Evolutionary conservation across 768 basidiomycete genomes (phyloP).

Genomic region (Pulveroboletus frians): DNA sequence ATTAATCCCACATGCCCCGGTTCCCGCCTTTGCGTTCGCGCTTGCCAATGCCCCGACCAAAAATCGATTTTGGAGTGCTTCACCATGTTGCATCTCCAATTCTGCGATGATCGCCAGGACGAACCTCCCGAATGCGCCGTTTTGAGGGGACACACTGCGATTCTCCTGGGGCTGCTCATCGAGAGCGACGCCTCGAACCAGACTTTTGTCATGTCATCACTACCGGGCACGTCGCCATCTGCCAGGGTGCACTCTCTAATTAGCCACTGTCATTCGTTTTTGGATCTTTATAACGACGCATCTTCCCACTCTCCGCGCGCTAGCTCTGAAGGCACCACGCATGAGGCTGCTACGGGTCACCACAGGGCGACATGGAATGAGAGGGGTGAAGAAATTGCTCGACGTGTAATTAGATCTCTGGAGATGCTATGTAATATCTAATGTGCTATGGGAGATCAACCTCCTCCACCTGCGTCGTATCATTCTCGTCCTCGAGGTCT

Average conservation of each 20-base stretch:
- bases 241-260: constrained; percentile 33
- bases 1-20: constrained; percentile 49
- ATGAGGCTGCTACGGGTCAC: neutral
- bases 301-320: constrained; percentile 9
- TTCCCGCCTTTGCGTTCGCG: constrained; percentile 42
- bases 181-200: constrained; percentile 31
- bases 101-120: constrained; percentile 19
- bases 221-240: constrained; percentile 30
- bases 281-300: constrained; percentile 37
- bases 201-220: constrained; percentile 26
- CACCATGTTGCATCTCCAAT: constrained; percentile 42
- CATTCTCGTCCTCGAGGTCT: constrained; percentile 47
- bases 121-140: constrained; percentile 41
- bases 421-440: constrained; percentile 24
- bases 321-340: constrained; percentile 3
- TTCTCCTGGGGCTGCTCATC: constrained; percentile 58
- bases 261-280: constrained; percentile 37
- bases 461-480: constrained; percentile 9
- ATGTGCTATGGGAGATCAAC: constrained; percentile 19
- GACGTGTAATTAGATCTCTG: constrained; percentile 51
- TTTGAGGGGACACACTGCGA: constrained; percentile 68
- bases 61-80: constrained; percentile 49
- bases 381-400: constrained; percentile 41
- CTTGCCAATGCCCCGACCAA: constrained; percentile 48
- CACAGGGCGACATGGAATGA: constrained; percentile 19